Percentiles rank a stretch among this genome's conserved stretches.
These are phyloP conservation scores for Pulveroboletus sp. DNA, from an alignment of 768 basidiomycete species.

Conservation along the genomic window DNA sequence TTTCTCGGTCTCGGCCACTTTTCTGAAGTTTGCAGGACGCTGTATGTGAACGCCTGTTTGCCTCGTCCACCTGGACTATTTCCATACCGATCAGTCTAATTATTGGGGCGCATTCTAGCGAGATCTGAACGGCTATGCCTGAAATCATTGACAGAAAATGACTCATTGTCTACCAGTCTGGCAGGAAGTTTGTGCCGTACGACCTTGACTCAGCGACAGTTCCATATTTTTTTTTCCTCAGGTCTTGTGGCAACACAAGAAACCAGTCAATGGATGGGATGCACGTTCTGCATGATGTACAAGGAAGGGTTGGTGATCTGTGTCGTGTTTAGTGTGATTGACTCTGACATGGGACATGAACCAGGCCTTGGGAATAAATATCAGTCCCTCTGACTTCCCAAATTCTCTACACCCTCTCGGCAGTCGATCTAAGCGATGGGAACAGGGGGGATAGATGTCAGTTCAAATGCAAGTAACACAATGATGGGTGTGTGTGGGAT, in stretches of 20 bases:
- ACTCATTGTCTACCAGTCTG: not conserved
- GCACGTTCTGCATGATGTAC: not conserved
- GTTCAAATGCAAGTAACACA: no score
- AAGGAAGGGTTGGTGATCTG: no score
- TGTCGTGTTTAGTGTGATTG: no score
- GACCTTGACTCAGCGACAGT: not conserved
- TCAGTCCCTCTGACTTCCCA: no score
- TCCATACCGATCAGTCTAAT: not conserved
- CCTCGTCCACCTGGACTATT: not conserved
- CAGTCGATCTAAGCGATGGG: no score
- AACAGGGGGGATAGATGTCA: no score
- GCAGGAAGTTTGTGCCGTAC: not conserved
- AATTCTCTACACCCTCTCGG: no score
- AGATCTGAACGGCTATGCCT: not conserved
- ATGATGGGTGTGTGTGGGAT: no score
- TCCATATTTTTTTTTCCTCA: not conserved
- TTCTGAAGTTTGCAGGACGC: not conserved
- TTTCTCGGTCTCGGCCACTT: not conserved
- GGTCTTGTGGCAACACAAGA: not conserved
- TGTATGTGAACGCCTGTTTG: not conserved
- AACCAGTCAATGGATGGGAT: not conserved
- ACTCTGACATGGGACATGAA: no score
- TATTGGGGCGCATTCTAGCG: not conserved
- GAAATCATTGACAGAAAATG: not conserved
- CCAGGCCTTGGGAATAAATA: no score